Evolutionary conservation across 176 grass and related monocot species (phyloP).

Genomic region (Avena insularis): DNA sequence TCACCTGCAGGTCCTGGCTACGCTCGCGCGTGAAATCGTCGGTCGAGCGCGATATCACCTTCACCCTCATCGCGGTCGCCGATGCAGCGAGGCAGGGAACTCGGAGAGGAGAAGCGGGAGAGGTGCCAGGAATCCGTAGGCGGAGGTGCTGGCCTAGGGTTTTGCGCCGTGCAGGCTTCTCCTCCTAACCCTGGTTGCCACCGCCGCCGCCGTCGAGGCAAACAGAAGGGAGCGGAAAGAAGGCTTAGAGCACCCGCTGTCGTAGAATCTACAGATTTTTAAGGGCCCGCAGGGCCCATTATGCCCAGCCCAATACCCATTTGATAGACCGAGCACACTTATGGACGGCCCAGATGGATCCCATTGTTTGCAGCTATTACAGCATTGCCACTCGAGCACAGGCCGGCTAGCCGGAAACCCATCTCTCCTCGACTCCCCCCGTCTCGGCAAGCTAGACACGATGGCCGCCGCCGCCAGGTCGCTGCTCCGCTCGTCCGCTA

Average conservation of each 20-base stretch:
- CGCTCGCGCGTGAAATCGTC: slow-evolving; percentile 94
- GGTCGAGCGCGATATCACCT: slow-evolving; percentile 85
- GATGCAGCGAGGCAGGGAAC: background rate
- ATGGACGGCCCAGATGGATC: slow-evolving; percentile 23
- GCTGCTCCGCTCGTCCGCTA: slow-evolving; percentile 53
- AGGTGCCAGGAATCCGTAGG: background rate
- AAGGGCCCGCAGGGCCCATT: background rate
- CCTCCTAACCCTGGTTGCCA: background rate
- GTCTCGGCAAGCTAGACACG: slow-evolving; percentile 21
- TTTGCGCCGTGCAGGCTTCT: slow-evolving; percentile 14
- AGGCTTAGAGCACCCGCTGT: background rate
- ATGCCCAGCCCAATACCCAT: background rate
- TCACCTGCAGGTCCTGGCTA: slow-evolving; percentile 88
- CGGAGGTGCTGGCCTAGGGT: background rate
- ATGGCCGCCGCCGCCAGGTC: slow-evolving; percentile 73
- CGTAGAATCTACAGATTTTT: background rate
- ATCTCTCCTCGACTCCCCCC: background rate
- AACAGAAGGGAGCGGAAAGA: slow-evolving; percentile 11
- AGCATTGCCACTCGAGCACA: background rate
- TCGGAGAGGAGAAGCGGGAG: background rate
- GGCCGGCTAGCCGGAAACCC: background rate
- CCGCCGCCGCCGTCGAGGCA: slow-evolving; percentile 35
- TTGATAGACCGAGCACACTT: background rate
- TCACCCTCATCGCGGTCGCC: slow-evolving; percentile 70
- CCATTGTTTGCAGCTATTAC: background rate